Conservation (phyloP, 2,329 filamentous ascomycete species). For the Mycosphaerella sp. region DNA sequence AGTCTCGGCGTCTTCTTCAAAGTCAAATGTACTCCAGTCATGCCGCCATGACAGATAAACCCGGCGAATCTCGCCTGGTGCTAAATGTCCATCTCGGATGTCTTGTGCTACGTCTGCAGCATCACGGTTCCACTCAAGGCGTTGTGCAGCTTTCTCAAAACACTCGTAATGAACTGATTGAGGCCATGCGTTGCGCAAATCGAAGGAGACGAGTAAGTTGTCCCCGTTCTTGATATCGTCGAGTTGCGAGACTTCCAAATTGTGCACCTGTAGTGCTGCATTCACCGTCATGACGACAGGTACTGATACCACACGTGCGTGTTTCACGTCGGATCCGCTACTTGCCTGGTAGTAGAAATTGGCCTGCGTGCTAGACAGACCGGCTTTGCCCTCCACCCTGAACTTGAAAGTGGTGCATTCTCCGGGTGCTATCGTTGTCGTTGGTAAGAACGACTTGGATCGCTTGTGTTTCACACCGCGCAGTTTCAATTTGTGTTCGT, state of each 20-base stretch:
- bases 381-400: slow-evolving; percentile 79
- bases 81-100: slow-evolving; percentile 9
- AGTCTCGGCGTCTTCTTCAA: slow-evolving; percentile 14
- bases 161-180: slow-evolving; percentile 54
- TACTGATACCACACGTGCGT: slow-evolving; percentile 50
- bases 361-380: slow-evolving; percentile 69
- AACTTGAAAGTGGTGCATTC: slow-evolving; percentile 65
- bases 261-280: slow-evolving; percentile 73
- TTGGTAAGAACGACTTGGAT: slow-evolving; percentile 11
- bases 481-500: slow-evolving; percentile 14
- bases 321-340: slow-evolving; percentile 8
- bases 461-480: slow-evolving; percentile 12
- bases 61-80: slow-evolving; percentile 21
- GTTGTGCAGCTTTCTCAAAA: slow-evolving; percentile 5
- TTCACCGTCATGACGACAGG: slow-evolving; percentile 87
- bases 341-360: slow-evolving; percentile 65
- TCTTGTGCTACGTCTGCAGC: slow-evolving; percentile 7
- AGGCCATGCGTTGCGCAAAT: slow-evolving; percentile 86
- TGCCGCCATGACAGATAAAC: slow-evolving; percentile 15
- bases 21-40: background rate
- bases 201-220: slow-evolving; percentile 72
- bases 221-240: slow-evolving; percentile 44
- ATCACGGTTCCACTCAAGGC: slow-evolving; percentile 3
- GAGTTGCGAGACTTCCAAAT: slow-evolving; percentile 66
- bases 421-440: slow-evolving; percentile 43